phyloP scores from a whole-genome alignment of 108 stramenopile species.

The Epipyxis sp. region DNA sequence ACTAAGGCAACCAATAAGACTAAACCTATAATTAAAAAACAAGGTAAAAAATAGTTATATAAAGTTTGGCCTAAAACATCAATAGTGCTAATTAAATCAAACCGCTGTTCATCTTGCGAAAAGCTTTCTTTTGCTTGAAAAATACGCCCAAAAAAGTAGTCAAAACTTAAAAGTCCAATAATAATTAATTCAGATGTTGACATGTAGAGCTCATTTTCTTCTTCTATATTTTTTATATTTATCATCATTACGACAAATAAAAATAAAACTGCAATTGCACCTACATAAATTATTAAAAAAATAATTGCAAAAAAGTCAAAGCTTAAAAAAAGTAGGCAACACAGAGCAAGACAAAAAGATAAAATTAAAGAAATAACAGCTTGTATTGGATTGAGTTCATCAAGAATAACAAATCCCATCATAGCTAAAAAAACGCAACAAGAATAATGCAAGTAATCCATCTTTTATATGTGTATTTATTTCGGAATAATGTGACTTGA shows the following conservation, averaged over 20 bases:
- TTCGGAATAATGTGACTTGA: conserved; percentile 19
- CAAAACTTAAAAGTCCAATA: too few relatives aligned
- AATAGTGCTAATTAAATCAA: neutral
- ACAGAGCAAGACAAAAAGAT: neutral
- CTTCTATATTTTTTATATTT: conserved; percentile 7
- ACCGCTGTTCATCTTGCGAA: neutral
- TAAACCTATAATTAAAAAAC: conserved; percentile 10
- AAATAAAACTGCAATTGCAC: conserved; percentile 29
- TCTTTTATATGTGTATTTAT: neutral
- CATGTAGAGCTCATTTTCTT: conserved; percentile 9
- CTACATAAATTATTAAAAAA: conserved; percentile 19
- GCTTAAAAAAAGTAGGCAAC: conserved; percentile 15
- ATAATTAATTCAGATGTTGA: too few relatives aligned
- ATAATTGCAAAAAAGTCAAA: conserved; percentile 19
- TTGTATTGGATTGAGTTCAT: conserved; percentile 9
- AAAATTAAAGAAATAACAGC: conserved; percentile 19
- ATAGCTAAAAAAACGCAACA: conserved; percentile 15
- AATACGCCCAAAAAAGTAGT: conserved; percentile 12
- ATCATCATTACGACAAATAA: conserved; percentile 27
- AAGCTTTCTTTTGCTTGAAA: neutral
- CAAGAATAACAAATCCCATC: neutral
- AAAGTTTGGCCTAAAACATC: conserved; percentile 22
- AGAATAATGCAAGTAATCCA: conserved; percentile 11
- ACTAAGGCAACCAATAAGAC: conserved; percentile 19
- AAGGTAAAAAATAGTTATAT: conserved; percentile 13